Base-by-base conservation (phyloP, 225 moss, liverwort and hornwort species). In the Marchantia polymorpha region DNA sequence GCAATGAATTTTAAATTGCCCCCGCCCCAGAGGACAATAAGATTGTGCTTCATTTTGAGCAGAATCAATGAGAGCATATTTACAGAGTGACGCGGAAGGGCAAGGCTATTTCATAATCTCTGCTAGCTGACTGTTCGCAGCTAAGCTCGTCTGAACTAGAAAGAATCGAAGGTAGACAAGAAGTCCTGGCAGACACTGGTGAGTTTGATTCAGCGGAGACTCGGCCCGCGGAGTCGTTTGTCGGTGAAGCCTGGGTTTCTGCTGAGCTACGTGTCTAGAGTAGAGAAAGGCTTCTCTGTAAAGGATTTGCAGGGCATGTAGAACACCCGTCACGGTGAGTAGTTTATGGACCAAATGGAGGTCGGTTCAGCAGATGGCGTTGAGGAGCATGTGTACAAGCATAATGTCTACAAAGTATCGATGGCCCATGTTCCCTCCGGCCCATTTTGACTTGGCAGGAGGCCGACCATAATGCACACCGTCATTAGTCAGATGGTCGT, bases 391-490 rank as follows among this genome's bases (percentile, higher is more conserved):
- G 4, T 86, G 83, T 48, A 79, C 83, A 17, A 86, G 78, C 86
- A 86, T 86, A 49, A 86, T 56, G 72, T 86, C 86, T 22, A 86
- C 86, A 17, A 86, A 86, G 22, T 86, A 86, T 65, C 79, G 74
- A 76, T 86, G 86, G 46, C 86, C 86, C 0, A 86, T 14, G 26
- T 81, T 83, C 0, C 64, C 65, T 10, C 83, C 86, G 7, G 81
- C 81, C 86, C 86, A 86, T 65, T 81, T 86, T 8, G 76, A 30
- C 30, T 39, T 83, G 17, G 81, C 29, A 14, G 87, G 87, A 47
- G 89, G 84, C 25, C 89, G 83, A n/a, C 89, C 89, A 30, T 90
- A 87, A 73, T 90, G 87, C 15, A 84, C 87, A 17, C 90, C 90
- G n/a, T 90, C 90, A 59, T 82, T 90, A 17, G 81, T 84, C 72